Percentiles rank a stretch among this genome's conserved stretches.
These are phyloP conservation scores for Corchorus olitorius DNA, from an alignment of 345 rosid genomes.

Conservation along the genomic window DNA sequence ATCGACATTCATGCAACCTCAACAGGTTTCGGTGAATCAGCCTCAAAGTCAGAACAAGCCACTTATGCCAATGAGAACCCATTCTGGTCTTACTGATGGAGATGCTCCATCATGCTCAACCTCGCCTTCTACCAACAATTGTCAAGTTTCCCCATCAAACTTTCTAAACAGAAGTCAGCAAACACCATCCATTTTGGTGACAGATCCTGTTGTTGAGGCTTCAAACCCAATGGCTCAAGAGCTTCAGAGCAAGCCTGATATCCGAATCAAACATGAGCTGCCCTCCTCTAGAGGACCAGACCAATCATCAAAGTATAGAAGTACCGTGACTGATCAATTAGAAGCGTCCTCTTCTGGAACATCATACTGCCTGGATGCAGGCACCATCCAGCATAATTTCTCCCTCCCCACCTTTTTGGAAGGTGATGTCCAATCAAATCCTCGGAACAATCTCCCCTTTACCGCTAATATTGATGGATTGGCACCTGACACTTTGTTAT, in stretches of 20 bases:
- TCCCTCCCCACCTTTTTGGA: constrained; percentile 75
- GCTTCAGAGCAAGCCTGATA: constrained; percentile 65
- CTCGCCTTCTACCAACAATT: constrained; percentile 92
- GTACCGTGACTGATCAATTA: constrained; percentile 66
- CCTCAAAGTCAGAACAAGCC: constrained; percentile 57
- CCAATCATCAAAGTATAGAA: constrained; percentile 65
- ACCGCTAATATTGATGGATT: constrained; percentile 63
- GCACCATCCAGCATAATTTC: constrained; percentile 73
- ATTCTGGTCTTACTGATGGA: constrained; percentile 76
- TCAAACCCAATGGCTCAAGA: constrained; percentile 63
- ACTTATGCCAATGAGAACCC: constrained; percentile 51
- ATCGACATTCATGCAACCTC: constrained; percentile 56
- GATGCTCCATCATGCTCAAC: constrained; percentile 97
- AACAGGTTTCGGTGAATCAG: constrained; percentile 58
- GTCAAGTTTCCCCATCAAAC: constrained; percentile 65
- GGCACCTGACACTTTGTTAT: constrained; percentile 76
- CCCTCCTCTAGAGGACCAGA: constrained; percentile 55
- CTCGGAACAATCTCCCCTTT: constrained; percentile 64
- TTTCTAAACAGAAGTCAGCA: constrained; percentile 73
- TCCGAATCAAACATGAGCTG: constrained; percentile 57
- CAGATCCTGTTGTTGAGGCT: constrained; percentile 61
- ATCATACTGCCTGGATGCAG: constrained; percentile 83
- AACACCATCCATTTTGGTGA: constrained; percentile 50
- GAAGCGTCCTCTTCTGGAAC: constrained; percentile 95
- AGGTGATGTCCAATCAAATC: constrained; percentile 71